A percentile compares a stretch with the other conserved stretches of the same genome.
Conservation (phyloP, 345 rosid species). For the Brassica juncea region DNA sequence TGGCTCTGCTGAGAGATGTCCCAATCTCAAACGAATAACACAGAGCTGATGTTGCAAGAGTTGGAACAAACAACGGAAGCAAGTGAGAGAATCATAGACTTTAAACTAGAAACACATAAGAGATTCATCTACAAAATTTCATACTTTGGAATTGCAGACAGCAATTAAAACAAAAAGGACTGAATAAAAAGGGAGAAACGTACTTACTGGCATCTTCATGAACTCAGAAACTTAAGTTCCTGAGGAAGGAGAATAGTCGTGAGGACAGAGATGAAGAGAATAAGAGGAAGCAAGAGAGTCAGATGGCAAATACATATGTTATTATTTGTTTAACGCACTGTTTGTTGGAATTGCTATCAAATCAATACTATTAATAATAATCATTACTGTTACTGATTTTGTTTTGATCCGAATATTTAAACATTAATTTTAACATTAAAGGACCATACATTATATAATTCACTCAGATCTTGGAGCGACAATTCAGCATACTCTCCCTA, state of each 20-base stretch:
- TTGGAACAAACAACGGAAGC: not conserved
- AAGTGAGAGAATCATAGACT: slow-evolving; percentile 3
- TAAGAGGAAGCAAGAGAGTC: slow-evolving; percentile 34
- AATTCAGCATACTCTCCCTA: not conserved
- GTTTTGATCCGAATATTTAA: slow-evolving; percentile 18
- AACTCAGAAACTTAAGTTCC: slow-evolving; percentile 47
- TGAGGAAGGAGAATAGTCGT: slow-evolving; percentile 30
- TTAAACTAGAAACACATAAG: not conserved
- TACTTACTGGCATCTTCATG: slow-evolving; percentile 99
- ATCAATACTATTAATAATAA: slow-evolving; percentile 7
- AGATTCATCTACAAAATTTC: slow-evolving; percentile 13
- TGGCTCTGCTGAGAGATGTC: not conserved
- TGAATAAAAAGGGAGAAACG: slow-evolving; percentile 48
- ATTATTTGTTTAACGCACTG: slow-evolving; percentile 22
- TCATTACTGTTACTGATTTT: slow-evolving; percentile 19
- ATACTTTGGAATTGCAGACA: not conserved
- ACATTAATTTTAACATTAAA: slow-evolving; percentile 23
- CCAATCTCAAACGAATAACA: slow-evolving; percentile 5
- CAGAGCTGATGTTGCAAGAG: not conserved
- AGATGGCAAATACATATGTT: slow-evolving; percentile 24
- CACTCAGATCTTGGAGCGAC: slow-evolving; percentile 11
- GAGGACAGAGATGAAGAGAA: slow-evolving; percentile 28
- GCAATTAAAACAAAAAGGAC: not conserved
- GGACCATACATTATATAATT: slow-evolving; percentile 20
- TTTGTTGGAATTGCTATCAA: slow-evolving; percentile 32